Evolutionary conservation across 495 filamentous ascomycete species (phyloP).

Genomic region (Lepidopterella palustris): DNA sequence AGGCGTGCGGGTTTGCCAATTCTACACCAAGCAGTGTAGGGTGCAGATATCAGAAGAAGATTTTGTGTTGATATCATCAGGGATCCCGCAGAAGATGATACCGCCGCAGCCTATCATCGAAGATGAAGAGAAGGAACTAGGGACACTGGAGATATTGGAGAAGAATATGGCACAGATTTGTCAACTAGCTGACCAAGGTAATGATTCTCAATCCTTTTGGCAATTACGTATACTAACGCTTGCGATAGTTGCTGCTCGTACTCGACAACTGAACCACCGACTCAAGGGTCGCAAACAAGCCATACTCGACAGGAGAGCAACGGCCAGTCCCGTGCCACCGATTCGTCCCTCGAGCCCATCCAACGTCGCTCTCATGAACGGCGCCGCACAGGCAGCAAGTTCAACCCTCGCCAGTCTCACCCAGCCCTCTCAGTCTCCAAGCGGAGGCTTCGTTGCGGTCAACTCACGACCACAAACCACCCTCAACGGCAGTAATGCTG

Average conservation of each 20-base stretch:
- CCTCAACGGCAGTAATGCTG: conserved; percentile 12
- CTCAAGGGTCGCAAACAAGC: conserved; percentile 67
- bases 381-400: conserved; percentile 18
- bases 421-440: conserved; percentile 39
- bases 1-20: conserved; percentile 66
- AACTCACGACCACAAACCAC: conserved; percentile 41
- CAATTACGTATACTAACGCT: neutral
- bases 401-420: conserved; percentile 12
- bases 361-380: conserved; percentile 33
- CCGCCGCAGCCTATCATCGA: conserved; percentile 76
- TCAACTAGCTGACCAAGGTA: conserved; percentile 60
- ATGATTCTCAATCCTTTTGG: neutral
- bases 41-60: conserved; percentile 87
- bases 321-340: conserved; percentile 22
- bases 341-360: conserved; percentile 36
- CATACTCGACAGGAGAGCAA: conserved; percentile 51
- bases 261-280: conserved; percentile 75
- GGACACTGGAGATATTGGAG: conserved; percentile 75
- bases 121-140: conserved; percentile 79
- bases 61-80: conserved; percentile 71
- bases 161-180: conserved; percentile 66
- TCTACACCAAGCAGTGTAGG: conserved; percentile 70
- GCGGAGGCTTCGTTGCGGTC: conserved; percentile 54
- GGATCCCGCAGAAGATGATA: conserved; percentile 75
- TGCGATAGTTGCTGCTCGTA: conserved; percentile 67